Conservation (phyloP, 2,329 filamentous ascomycete species). For the Lomentospora prolificans region DNA sequence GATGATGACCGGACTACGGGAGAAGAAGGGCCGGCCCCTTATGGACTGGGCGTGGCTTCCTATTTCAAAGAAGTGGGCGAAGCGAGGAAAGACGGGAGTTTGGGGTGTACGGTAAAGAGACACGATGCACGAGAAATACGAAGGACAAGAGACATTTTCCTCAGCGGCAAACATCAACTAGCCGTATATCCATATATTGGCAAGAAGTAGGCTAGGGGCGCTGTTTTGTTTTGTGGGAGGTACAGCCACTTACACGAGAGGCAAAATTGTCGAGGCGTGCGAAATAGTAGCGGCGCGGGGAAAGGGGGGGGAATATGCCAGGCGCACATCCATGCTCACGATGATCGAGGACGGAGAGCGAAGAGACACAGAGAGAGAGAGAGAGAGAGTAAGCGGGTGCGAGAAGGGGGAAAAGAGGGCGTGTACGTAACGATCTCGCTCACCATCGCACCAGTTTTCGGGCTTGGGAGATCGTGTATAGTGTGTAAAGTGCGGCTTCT, state of each 20-base stretch:
- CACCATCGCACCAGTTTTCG: neutral
- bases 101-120: neutral
- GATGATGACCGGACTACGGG: neutral
- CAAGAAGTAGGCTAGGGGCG: neutral
- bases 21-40: neutral
- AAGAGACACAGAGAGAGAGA: neutral
- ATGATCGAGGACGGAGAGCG: neutral
- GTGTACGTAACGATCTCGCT: neutral
- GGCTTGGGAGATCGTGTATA: conserved; percentile 4
- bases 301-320: too few relatives aligned
- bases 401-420: neutral
- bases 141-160: neutral
- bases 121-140: neutral
- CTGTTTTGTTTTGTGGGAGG: neutral
- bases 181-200: neutral
- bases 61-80: neutral
- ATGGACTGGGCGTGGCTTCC: neutral
- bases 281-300: neutral
- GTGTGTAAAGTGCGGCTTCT: neutral
- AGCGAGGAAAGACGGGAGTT: neutral
- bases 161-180: neutral
- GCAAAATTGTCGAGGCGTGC: neutral
- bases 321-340: neutral
- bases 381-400: neutral
- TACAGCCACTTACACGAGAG: neutral